These are phyloP conservation scores for Eucalyptus viminalis DNA, from an alignment of 345 rosid genomes.

Conservation along the genomic window DNA sequence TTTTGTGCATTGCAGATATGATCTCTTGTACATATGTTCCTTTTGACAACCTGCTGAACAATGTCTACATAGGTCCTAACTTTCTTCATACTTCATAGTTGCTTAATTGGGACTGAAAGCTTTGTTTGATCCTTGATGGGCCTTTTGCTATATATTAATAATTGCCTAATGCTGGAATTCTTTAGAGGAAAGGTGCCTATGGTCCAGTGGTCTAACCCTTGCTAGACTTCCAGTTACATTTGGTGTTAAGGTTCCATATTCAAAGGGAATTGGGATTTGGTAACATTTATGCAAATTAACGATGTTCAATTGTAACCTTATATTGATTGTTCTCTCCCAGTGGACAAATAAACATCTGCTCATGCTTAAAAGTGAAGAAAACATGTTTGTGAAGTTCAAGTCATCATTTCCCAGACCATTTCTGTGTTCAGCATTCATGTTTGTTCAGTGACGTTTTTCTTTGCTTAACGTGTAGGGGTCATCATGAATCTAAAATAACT, in stretches of 20 bases:
- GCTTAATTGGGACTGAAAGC: background rate
- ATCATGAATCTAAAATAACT: conserved; percentile 89
- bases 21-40: background rate
- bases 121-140: background rate
- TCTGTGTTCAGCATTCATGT: background rate
- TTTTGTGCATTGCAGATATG: background rate
- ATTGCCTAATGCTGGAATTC: background rate
- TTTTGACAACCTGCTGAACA: background rate
- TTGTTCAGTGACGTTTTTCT: background rate
- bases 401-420: background rate
- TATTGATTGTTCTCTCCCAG: background rate
- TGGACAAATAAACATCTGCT: background rate
- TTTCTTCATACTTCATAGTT: background rate
- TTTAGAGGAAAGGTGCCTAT: background rate
- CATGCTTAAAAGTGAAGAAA: background rate
- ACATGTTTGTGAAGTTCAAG: background rate
- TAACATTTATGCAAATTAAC: background rate
- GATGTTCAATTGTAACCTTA: background rate
- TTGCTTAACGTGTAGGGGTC: conserved; percentile 42
- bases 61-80: background rate
- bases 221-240: background rate
- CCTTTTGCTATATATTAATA: background rate
- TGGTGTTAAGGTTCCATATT: background rate
- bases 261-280: background rate
- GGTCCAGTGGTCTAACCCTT: background rate